Conservation (phyloP, 108 stramenopile species). For the Seminavis robusta region DNA sequence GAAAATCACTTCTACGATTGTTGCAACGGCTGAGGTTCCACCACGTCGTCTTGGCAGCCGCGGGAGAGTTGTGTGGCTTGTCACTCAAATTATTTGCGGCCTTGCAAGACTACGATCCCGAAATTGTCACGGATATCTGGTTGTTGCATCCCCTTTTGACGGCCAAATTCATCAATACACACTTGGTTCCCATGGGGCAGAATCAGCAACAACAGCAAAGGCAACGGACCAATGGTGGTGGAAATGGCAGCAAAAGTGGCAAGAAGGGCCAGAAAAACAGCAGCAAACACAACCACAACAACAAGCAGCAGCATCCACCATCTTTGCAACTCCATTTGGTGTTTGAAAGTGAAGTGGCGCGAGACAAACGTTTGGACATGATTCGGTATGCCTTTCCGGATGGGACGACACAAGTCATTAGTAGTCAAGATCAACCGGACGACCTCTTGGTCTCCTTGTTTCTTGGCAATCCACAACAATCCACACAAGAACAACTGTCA, state of each 20-base stretch:
- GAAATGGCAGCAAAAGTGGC: background rate
- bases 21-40: conserved; percentile 28
- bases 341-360: conserved; percentile 18
- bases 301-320: too few species aligned
- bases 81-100: conserved; percentile 30
- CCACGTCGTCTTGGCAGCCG: conserved; percentile 25
- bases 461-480: too few species aligned
- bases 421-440: background rate
- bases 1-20: conserved; percentile 29
- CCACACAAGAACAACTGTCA: too few species aligned
- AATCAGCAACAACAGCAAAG: background rate
- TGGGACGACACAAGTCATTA: conserved; percentile 7
- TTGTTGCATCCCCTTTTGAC: conserved; percentile 24
- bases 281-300: conserved; percentile 2
- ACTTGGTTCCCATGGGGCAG: conserved; percentile 15
- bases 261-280: background rate
- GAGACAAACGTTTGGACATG: conserved; percentile 16
- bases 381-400: conserved; percentile 25
- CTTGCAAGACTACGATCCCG: conserved; percentile 2
- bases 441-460: too few species aligned
- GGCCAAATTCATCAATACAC: conserved; percentile 21
- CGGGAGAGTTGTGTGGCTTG: conserved; percentile 24
- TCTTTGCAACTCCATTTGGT: conserved; percentile 22
- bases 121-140: conserved; percentile 9
- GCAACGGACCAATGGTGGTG: background rate